Percentiles rank a stretch among this genome's conserved stretches.
These are phyloP conservation scores for Trichoderma parareesei DNA, from an alignment of 495 filamentous ascomycete species.

Conservation along the genomic window DNA sequence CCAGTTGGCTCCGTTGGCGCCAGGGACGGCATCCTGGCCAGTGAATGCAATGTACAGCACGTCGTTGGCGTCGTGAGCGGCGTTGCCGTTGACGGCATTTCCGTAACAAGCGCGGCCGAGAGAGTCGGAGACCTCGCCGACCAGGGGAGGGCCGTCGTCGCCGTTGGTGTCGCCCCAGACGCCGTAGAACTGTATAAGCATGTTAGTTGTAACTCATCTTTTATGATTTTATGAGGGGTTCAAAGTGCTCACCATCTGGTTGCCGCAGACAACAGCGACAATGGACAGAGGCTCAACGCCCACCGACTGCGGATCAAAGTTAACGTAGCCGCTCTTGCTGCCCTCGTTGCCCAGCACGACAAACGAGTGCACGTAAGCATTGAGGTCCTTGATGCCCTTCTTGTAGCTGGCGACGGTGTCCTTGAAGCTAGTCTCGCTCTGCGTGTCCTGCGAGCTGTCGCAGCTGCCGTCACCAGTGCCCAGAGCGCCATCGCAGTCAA, in stretches of 20 bases:
- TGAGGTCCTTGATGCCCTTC: conserved; percentile 46
- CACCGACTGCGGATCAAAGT: conserved; percentile 39
- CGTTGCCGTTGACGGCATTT: conserved; percentile 34
- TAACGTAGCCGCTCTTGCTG: conserved; percentile 31
- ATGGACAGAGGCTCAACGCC: conserved; percentile 53
- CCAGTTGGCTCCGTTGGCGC: conserved; percentile 42
- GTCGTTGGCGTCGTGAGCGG: conserved; percentile 35
- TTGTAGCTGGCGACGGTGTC: conserved; percentile 34
- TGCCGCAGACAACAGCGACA: conserved; percentile 54
- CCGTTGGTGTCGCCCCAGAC: conserved; percentile 62
- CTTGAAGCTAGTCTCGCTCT: conserved; percentile 48
- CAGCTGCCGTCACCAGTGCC: conserved; percentile 41
- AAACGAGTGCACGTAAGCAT: conserved; percentile 55
- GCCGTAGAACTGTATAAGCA: conserved; percentile 43
- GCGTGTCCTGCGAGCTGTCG: conserved; percentile 39
- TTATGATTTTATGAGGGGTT: neutral
- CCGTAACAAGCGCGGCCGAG: conserved; percentile 53
- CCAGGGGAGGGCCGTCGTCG: conserved; percentile 35
- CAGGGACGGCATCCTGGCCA: conserved; percentile 40
- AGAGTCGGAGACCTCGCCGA: conserved; percentile 51
- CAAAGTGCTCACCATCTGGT: conserved; percentile 37
- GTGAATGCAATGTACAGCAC: conserved; percentile 51
- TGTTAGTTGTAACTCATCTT: neutral
- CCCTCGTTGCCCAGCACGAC: conserved; percentile 58
- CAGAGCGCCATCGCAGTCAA: conserved; percentile 60